phyloP scores from a whole-genome alignment of 352 stramenopile species.

The Thraustochytrium striatum region DNA sequence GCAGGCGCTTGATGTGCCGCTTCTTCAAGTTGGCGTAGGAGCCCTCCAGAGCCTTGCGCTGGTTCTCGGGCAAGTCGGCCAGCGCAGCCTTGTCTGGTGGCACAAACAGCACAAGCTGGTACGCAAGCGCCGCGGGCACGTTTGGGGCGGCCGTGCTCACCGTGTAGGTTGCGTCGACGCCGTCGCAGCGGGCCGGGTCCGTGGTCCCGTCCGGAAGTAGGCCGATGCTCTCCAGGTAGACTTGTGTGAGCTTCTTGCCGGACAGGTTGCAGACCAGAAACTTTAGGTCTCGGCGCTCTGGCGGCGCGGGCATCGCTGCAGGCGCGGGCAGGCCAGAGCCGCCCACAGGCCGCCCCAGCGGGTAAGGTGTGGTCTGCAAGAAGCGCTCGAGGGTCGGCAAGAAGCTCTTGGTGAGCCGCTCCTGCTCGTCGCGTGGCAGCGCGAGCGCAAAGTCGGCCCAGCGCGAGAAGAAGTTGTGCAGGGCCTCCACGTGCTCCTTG shows the following conservation, averaged over 20 bases:
- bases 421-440: slow-evolving; percentile 2
- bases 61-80: not conserved
- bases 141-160: slow-evolving; percentile 10
- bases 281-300: no score
- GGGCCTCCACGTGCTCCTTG: not conserved
- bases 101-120: not conserved
- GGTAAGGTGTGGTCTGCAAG: not conserved
- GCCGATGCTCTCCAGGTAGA: not conserved
- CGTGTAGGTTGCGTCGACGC: not conserved
- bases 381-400: not conserved
- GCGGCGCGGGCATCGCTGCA: no score
- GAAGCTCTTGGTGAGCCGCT: not conserved
- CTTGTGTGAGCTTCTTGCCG: not conserved
- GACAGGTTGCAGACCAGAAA: slow-evolving; percentile 13
- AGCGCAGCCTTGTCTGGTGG: not conserved
- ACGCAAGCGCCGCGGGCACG: not conserved
- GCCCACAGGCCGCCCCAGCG: not conserved
- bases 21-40: slow-evolving; percentile 2
- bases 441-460: slow-evolving; percentile 38
- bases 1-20: not conserved
- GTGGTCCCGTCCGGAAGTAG: not conserved
- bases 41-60: slow-evolving; percentile 24
- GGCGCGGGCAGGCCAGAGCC: not conserved
- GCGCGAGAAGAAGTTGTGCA: slow-evolving; percentile 3
- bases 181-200: no score